These are phyloP conservation scores for Pseudonitzschia multistriata DNA, from an alignment of 108 stramenopile genomes.

Conservation along the genomic window DNA sequence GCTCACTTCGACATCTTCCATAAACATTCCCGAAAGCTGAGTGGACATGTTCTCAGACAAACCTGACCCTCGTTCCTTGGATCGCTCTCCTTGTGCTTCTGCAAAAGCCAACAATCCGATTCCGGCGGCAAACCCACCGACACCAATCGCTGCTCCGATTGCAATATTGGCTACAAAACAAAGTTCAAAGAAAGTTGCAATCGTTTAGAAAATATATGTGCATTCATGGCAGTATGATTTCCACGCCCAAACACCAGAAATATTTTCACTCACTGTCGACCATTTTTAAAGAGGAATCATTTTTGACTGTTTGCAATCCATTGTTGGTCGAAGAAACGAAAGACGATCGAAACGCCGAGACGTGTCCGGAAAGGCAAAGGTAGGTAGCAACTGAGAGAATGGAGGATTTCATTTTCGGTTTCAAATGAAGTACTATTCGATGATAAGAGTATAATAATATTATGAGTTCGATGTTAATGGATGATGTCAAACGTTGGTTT, in stretches of 20 bases:
- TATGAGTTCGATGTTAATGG: no score
- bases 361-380: neutral
- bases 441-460: no score
- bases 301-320: conserved; percentile 4
- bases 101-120: conserved; percentile 76
- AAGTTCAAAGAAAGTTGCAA: neutral
- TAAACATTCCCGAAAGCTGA: conserved; percentile 59
- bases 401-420: neutral
- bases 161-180: neutral
- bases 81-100: conserved; percentile 77
- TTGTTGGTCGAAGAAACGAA: conserved; percentile 14
- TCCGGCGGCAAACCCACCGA: conserved; percentile 68
- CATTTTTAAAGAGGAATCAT: conserved; percentile 23
- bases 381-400: neutral
- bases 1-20: conserved; percentile 86
- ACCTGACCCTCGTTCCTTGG: conserved; percentile 73
- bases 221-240: neutral
- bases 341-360: conserved; percentile 11
- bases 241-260: neutral
- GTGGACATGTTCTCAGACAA: conserved; percentile 78
- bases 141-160: conserved; percentile 48
- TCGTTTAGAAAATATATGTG: neutral
- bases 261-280: conserved; percentile 17
- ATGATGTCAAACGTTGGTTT: no score
- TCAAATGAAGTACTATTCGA: no score